Percentiles rank a stretch among this genome's conserved stretches.
Evolutionary conservation across 768 basidiomycete genomes (phyloP).

Genomic region (Suillus paluster): DNA sequence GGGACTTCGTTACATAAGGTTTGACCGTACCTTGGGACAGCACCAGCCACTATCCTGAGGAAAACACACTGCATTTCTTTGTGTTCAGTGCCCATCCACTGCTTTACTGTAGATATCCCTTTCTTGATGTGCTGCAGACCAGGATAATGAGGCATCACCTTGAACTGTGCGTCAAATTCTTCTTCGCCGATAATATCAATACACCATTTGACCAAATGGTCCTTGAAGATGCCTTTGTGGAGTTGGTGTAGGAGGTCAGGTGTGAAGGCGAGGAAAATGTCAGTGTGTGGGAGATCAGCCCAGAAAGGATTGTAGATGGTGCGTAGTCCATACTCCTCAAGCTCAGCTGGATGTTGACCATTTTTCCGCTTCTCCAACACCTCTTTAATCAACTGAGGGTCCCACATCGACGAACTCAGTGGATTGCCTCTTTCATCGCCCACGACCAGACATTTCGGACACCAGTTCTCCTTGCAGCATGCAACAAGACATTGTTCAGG

Average conservation of each 20-base stretch:
- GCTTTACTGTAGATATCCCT: conserved; percentile 44
- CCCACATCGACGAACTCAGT: background rate
- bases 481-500: conserved; percentile 24
- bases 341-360: conserved; percentile 9
- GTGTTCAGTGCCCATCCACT: conserved; percentile 50
- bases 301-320: conserved; percentile 41
- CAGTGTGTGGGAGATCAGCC: conserved; percentile 40
- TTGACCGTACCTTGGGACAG: conserved; percentile 5
- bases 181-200: conserved; percentile 13
- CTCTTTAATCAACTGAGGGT: background rate
- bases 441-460: conserved; percentile 10
- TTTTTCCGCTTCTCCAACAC: conserved; percentile 5
- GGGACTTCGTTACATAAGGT: too few species aligned
- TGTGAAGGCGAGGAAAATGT: conserved; percentile 46
- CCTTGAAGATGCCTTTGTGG: conserved; percentile 51
- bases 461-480: conserved; percentile 16
- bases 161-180: conserved; percentile 21
- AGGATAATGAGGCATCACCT: conserved; percentile 17
- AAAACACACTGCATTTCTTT: conserved; percentile 43
- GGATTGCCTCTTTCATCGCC: conserved; percentile 8
- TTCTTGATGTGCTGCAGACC: conserved; percentile 40
- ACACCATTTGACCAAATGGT: conserved; percentile 46
- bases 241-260: conserved; percentile 52
- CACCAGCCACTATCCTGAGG: conserved; percentile 34
- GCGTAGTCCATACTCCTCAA: conserved; percentile 3